Evolutionary conservation across 2,329 filamentous ascomycete genomes (phyloP).

Genomic region (Ascosphaera apis): DNA sequence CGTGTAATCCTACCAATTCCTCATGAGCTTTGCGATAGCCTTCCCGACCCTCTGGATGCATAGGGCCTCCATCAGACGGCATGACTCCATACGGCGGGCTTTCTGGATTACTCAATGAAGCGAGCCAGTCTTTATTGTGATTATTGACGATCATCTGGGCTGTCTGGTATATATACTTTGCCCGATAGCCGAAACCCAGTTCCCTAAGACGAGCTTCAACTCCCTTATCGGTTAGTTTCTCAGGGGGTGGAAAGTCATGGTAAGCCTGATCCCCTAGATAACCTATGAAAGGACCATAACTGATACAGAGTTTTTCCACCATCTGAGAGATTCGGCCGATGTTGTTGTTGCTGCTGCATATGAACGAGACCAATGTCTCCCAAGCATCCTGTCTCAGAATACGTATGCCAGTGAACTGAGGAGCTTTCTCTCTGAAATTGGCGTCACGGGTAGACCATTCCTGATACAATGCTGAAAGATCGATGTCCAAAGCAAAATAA

Average conservation of each 20-base stretch:
- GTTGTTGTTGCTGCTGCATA: slow-evolving; percentile 98
- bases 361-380: slow-evolving; percentile 85
- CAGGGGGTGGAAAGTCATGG: slow-evolving; percentile 67
- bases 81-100: slow-evolving; percentile 31
- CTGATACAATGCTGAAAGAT: slow-evolving; percentile 52
- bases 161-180: slow-evolving; percentile 76
- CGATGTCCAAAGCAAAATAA: slow-evolving; percentile 70
- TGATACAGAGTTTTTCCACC: slow-evolving; percentile 72
- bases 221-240: slow-evolving; percentile 44
- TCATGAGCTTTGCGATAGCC: slow-evolving; percentile 65
- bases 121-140: slow-evolving; percentile 51
- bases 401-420: slow-evolving; percentile 70
- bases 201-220: slow-evolving; percentile 62
- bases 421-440: slow-evolving; percentile 74
- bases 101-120: slow-evolving; percentile 54
- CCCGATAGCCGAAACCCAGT: slow-evolving; percentile 83
- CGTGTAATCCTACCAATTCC: slow-evolving; percentile 52
- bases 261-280: slow-evolving; percentile 47
- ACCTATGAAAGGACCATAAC: slow-evolving; percentile 62
- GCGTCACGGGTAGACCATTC: slow-evolving; percentile 69
- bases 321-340: slow-evolving; percentile 89
- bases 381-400: slow-evolving; percentile 89
- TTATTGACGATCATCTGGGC: slow-evolving; percentile 49
- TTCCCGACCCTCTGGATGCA: slow-evolving; percentile 28
- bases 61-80: slow-evolving; percentile 22